Evolutionary conservation across 139 green algal genomes (phyloP).

Genomic region (Haematococcus lacustris): DNA sequence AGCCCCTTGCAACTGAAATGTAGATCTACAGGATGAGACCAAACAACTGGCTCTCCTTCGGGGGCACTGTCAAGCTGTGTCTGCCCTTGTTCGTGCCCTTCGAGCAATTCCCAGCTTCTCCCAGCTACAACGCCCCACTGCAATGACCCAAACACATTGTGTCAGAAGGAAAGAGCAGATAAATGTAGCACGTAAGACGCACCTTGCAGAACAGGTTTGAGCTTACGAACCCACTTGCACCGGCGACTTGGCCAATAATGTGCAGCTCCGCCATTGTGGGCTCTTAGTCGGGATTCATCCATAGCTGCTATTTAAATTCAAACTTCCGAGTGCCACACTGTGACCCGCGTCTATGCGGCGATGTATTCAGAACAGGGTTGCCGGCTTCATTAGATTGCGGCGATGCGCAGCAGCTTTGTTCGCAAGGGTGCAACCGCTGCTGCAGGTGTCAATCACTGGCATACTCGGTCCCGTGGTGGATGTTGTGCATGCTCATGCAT

Average conservation of each 20-base stretch:
- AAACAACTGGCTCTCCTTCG: constrained; percentile 57
- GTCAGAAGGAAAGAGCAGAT: neutral
- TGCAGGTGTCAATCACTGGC: too few relatives aligned
- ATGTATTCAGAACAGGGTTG: too few relatives aligned
- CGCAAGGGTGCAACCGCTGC: neutral
- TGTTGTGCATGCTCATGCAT: too few relatives aligned
- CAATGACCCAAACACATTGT: neutral
- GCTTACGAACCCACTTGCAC: constrained; percentile 46
- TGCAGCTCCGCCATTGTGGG: constrained; percentile 73
- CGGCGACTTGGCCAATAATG: constrained; percentile 55
- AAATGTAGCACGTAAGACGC: neutral
- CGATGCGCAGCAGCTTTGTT: constrained; percentile 4
- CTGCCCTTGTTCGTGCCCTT: constrained; percentile 58
- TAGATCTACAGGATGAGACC: constrained; percentile 67
- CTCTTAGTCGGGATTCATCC: too few relatives aligned
- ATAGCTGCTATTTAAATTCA: too few relatives aligned
- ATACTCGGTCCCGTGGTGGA: too few relatives aligned
- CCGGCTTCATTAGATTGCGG: too few relatives aligned
- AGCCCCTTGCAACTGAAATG: constrained; percentile 61
- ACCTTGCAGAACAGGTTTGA: constrained; percentile 73
- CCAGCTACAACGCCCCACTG: constrained; percentile 58
- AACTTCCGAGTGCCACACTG: neutral
- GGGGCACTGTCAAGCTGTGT: constrained; percentile 50
- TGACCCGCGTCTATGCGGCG: too few relatives aligned
- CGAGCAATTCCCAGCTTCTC: constrained; percentile 61